Percentiles rank a stretch among this genome's conserved stretches.
Conservation (phyloP, 2,329 filamentous ascomycete species). For the Gremmenia infestans region DNA sequence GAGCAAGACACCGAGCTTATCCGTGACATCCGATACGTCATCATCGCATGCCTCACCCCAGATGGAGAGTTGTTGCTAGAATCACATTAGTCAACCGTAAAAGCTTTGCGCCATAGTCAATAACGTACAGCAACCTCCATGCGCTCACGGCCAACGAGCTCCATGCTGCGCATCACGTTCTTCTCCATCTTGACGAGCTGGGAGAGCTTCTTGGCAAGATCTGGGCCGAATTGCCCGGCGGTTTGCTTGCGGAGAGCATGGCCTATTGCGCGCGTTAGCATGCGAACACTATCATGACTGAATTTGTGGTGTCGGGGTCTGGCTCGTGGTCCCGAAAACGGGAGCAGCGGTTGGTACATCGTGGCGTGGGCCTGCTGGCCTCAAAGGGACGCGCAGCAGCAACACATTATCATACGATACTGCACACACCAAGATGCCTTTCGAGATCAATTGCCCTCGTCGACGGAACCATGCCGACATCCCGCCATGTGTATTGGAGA, state of each 20-base stretch:
- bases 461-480: not conserved
- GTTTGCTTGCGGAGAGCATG: constrained; percentile 70
- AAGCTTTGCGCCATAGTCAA: not conserved
- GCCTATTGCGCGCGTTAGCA: constrained; percentile 55
- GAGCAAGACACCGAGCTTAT: constrained; percentile 95
- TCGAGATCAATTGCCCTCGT: not conserved
- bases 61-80: constrained; percentile 93
- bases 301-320: not conserved
- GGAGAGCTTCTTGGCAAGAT: constrained; percentile 95
- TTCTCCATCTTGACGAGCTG: constrained; percentile 99
- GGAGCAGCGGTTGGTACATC: not conserved
- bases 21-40: constrained; percentile 96
- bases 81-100: constrained; percentile 9
- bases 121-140: constrained; percentile 93
- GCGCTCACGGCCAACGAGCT: constrained; percentile 87
- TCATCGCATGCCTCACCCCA: constrained; percentile 97
- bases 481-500: not conserved
- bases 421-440: not conserved
- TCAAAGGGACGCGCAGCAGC: not conserved
- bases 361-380: not conserved
- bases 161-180: constrained; percentile 98
- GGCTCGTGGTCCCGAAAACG: too few relatives aligned
- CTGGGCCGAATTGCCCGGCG: constrained; percentile 69
- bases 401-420: too few relatives aligned
- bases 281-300: not conserved